Evolutionary conservation across 2,329 filamentous ascomycete species (phyloP), one percentile per base, ranked within the genome.

Genomic region (Dothistroma septosporum): DNA sequence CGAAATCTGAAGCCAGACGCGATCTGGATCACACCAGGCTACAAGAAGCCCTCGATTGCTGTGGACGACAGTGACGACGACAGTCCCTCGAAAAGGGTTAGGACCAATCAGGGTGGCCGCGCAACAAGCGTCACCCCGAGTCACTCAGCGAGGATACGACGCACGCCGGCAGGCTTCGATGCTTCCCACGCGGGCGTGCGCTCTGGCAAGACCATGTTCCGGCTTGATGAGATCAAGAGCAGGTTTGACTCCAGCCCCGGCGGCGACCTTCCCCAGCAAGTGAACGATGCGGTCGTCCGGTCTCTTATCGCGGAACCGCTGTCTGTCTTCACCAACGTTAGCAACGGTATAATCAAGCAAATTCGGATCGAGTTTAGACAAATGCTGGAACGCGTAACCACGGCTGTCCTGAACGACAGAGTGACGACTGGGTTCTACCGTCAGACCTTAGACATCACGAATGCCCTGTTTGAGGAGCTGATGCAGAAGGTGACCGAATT

Each of bases 81-180:
- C 6, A 60, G 57, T 64, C 67, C 66, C 0, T 60, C 65, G 0
- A 78, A 78, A 61, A 74, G 72, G 58, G 65, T 70, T 0, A 76
- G 74, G 54, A 6, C 68, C 0, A 67, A 67, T 6, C 19, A 63
- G n/a, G 63, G 41, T 3, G 5, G 61, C 12, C 53, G 53, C 2
- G 37, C 54, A 12, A 50, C 47, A 16, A 61, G 53, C 24, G 58
- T 60, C 0, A 55, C 59, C 2, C 62, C 59, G 1, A 16, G 59
- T 7, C 41, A 54, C 19, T 19, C 54, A 31, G n/a, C 35, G 4
- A 28, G 50, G 4, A 21, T 16, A 2, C 8, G 24, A 4, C 41
- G 41, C 14, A 44, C 41, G 6, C 41, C 41, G 1, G 41, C 41
- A 3, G 19, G 41, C 41, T 19, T 16, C 9, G 4, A 5, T 9